Evolutionary conservation across 1,139 yeast genomes (phyloP).

Genomic region (Protomyces pachydermus): DNA sequence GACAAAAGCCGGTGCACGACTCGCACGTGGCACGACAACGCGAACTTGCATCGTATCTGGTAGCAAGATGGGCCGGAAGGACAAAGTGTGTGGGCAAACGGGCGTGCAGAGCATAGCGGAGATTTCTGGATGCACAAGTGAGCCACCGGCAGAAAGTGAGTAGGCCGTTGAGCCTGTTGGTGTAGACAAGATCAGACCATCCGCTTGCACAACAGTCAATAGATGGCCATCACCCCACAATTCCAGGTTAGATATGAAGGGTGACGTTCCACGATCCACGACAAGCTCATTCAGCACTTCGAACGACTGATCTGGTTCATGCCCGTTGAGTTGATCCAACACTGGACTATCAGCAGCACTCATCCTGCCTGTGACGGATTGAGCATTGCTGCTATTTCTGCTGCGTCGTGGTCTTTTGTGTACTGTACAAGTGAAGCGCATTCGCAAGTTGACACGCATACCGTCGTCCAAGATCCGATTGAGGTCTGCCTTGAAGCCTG

Average conservation of each 20-base stretch:
- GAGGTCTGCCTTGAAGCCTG: constrained; percentile 57
- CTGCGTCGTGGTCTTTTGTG: constrained; percentile 42
- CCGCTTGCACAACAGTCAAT: constrained; percentile 83
- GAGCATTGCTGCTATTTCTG: neutral
- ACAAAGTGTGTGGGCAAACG: constrained; percentile 84
- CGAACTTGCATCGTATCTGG: constrained; percentile 81
- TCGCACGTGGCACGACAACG: constrained; percentile 63
- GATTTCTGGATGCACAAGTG: constrained; percentile 83
- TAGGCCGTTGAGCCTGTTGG: constrained; percentile 87
- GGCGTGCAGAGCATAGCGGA: constrained; percentile 87
- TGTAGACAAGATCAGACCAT: constrained; percentile 80
- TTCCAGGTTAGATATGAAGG: constrained; percentile 78
- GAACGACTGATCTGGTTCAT: constrained; percentile 39
- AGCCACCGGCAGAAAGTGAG: constrained; percentile 84
- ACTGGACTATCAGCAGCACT: neutral
- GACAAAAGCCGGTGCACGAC: constrained; percentile 81
- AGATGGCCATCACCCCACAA: constrained; percentile 67
- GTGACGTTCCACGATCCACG: constrained; percentile 83
- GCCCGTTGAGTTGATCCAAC: neutral
- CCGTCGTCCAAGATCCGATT: constrained; percentile 58
- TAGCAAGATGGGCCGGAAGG: constrained; percentile 77
- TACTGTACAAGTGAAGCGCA: constrained; percentile 47
- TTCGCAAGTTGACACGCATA: constrained; percentile 69
- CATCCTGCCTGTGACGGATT: neutral
- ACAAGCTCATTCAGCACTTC: constrained; percentile 81